Base-by-base conservation (phyloP, 78 protist genomes). In the Guillardia theta region DNA sequence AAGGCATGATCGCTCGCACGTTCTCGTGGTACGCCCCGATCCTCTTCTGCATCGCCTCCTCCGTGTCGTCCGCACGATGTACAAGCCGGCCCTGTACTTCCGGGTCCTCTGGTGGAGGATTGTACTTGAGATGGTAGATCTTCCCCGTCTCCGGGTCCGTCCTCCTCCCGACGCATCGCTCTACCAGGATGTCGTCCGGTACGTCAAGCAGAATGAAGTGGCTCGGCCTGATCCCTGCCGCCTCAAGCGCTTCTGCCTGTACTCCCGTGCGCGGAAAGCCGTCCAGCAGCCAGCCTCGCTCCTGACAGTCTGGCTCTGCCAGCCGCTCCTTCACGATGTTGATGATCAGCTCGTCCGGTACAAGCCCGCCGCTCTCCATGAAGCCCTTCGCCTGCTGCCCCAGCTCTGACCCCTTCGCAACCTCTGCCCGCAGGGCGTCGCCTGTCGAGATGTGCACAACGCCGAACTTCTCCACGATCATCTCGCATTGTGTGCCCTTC, bases 181-280 rank as follows among this genome's bases (percentile, higher is more conserved):
- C 96, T 18, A 93, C 48, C 19, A 95, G 39, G 39, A 50, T 93
- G 8, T 39, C 93, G 44, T 94, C 95, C 30, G 94, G 94, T 36
- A 95, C 97, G 48, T 83, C 94, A 4, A 97, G 92, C 41, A 76
- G 70, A 6, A 97, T 64, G 15, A 97, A 93, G 33, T 19, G 41
- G 33, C 47, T 62, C n/a, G 97, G 92, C 22, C 44, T 12, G 70
- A 76, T n/a, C 19, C 96, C 96, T 4, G 90, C 93, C 19, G 4
- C 22, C 21, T 4, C 8, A 27, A 97, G 47, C 45, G 95, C 90
- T 4, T 50, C 54, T 6, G 96, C 96, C 92, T 97, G 96, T 0
- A 41, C 37, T 8, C 76, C 93, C 15, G 95, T 92, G 45, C 98
- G 94, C n/a, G 98, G 98, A 94, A 95, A 97, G 33, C 98, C 98